phyloP scores from a whole-genome alignment of 257 asterid species.

The Dorcoceras hygrometricum region DNA sequence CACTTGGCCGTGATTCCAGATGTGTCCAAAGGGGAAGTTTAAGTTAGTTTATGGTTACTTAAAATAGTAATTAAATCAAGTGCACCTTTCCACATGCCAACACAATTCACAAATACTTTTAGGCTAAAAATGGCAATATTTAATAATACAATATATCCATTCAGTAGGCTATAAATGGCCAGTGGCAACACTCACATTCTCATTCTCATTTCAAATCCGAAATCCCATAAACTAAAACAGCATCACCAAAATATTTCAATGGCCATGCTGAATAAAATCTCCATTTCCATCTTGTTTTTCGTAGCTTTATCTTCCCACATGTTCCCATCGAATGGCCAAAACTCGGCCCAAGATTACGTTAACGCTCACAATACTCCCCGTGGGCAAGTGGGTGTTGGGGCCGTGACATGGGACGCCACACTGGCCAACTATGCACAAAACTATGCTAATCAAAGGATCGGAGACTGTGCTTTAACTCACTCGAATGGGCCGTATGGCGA shows the following conservation, averaged over 20 bases:
- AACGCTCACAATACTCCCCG: slow-evolving; percentile 39
- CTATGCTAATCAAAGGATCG: slow-evolving; percentile 31
- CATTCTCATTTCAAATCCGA: slow-evolving; percentile 22
- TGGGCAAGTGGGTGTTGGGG: slow-evolving; percentile 31
- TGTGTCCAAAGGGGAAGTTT: slow-evolving; percentile 17
- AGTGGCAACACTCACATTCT: background rate
- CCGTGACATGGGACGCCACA: slow-evolving; percentile 36
- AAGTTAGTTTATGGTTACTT: slow-evolving; percentile 28
- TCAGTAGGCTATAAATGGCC: slow-evolving; percentile 29
- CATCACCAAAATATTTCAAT: slow-evolving; percentile 5
- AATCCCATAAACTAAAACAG: background rate
- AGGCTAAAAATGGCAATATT: slow-evolving; percentile 19
- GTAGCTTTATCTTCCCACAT: slow-evolving; percentile 4
- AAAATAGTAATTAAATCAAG: background rate
- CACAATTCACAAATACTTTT: background rate
- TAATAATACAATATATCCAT: background rate
- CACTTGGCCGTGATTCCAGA: slow-evolving; percentile 1
- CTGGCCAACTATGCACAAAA: slow-evolving; percentile 40
- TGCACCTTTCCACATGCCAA: slow-evolving; percentile 27
- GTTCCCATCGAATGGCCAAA: slow-evolving; percentile 23
- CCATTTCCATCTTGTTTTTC: background rate
- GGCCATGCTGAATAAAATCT: slow-evolving; percentile 14
- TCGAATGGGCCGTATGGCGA: slow-evolving; percentile 58
- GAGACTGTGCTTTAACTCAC: slow-evolving; percentile 35
- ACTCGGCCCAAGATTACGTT: slow-evolving; percentile 33